Evolutionary conservation across 2,329 filamentous ascomycete genomes (phyloP).

Genomic region (Pseudocercospora fuligena): DNA sequence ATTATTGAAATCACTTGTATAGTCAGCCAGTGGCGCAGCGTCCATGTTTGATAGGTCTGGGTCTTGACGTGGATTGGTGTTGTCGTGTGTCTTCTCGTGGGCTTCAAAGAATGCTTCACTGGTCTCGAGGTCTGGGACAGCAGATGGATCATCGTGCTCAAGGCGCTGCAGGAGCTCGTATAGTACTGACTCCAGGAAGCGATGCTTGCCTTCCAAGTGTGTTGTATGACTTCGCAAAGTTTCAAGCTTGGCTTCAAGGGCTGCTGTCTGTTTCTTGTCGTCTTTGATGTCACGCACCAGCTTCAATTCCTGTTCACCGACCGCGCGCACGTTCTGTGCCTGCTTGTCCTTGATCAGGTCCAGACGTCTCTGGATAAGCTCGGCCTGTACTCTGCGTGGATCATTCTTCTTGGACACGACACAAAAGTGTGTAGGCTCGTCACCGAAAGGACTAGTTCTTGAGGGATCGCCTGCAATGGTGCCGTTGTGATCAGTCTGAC

Average conservation of each 20-base stretch:
- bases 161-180: conserved; percentile 61
- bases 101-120: conserved; percentile 53
- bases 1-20: conserved; percentile 94
- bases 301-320: conserved; percentile 75
- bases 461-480: conserved; percentile 79
- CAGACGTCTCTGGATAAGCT: conserved; percentile 81
- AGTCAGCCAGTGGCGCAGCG: conserved; percentile 74
- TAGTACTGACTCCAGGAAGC: conserved; percentile 64
- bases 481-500: conserved; percentile 89
- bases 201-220: conserved; percentile 61
- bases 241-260: conserved; percentile 61
- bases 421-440: conserved; percentile 92
- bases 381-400: conserved; percentile 83
- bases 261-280: conserved; percentile 48
- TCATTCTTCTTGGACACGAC: conserved; percentile 80
- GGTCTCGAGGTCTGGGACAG: conserved; percentile 50
- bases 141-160: conserved; percentile 61
- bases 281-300: conserved; percentile 60
- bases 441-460: conserved; percentile 85
- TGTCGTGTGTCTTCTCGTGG: conserved; percentile 46
- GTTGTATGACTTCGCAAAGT: conserved; percentile 61
- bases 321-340: conserved; percentile 70
- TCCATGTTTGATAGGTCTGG: conserved; percentile 62
- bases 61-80: conserved; percentile 45
- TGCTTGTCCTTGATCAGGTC: conserved; percentile 80